Percentiles rank a stretch among this genome's conserved stretches.
These are phyloP conservation scores for Colletotrichum paranaense DNA, from an alignment of 2,329 filamentous ascomycete species.

Conservation along the genomic window DNA sequence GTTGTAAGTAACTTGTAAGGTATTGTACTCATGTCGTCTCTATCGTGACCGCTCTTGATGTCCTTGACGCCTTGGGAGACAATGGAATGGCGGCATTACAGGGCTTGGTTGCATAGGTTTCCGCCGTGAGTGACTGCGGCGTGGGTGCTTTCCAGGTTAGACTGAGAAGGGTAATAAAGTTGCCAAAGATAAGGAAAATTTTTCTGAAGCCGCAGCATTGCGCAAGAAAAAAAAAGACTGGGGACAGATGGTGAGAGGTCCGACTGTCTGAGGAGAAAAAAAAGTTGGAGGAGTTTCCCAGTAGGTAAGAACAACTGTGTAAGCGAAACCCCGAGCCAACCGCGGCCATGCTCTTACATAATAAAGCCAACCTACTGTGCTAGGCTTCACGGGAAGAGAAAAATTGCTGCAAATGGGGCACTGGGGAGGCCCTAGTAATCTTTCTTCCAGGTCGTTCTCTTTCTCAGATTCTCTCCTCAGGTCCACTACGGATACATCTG, in stretches of 20 bases:
- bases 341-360: constrained; percentile 35
- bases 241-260: constrained; percentile 25
- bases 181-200: constrained; percentile 37
- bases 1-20: not conserved
- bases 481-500: not conserved
- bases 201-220: constrained; percentile 31
- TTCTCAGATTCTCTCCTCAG: too few species aligned
- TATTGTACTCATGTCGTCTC: not conserved
- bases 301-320: constrained; percentile 31
- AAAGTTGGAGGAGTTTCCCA: constrained; percentile 7
- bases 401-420: constrained; percentile 1
- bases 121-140: not conserved
- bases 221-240: constrained; percentile 17
- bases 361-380: constrained; percentile 20
- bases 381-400: not conserved
- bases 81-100: not conserved
- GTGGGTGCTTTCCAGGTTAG: not conserved
- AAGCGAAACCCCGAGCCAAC: constrained; percentile 30
- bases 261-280: not conserved
- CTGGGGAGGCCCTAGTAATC: constrained; percentile 15
- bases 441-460: too few species aligned
- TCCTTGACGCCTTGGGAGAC: not conserved
- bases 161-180: not conserved
- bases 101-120: not conserved
- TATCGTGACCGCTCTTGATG: not conserved